Percentiles rank a stretch among this genome's conserved stretches.
Conservation (phyloP, 2,329 filamentous ascomycete species). For the Ceratocystis harringtonii region DNA sequence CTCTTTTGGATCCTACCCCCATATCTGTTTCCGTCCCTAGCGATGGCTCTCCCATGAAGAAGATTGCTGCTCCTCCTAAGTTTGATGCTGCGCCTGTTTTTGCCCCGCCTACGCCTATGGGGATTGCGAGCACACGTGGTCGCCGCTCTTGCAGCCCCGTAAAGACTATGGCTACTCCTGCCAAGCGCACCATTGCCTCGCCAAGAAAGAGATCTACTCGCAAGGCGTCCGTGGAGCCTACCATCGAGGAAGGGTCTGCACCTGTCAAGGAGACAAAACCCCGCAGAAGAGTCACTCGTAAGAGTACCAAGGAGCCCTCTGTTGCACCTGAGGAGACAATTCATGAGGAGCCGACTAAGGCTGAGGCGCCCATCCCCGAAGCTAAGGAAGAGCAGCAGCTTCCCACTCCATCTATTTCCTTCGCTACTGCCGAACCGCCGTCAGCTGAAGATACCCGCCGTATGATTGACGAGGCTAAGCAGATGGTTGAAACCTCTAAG, state of each 20-base stretch:
- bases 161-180: slow-evolving; percentile 36
- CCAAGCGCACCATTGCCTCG: slow-evolving; percentile 30
- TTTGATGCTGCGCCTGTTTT: slow-evolving; percentile 42
- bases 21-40: slow-evolving; percentile 44
- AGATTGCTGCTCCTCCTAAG: slow-evolving; percentile 66
- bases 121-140: slow-evolving; percentile 32
- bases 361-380: slow-evolving; percentile 44
- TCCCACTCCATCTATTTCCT: slow-evolving; percentile 22
- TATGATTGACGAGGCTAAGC: slow-evolving; percentile 74
- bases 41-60: slow-evolving; percentile 54
- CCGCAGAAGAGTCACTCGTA: slow-evolving; percentile 14
- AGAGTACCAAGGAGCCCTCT: slow-evolving; percentile 26
- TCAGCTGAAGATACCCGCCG: slow-evolving; percentile 62
- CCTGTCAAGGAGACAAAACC: slow-evolving; percentile 12
- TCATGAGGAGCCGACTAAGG: slow-evolving; percentile 50
- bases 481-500: slow-evolving; percentile 64
- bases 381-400: slow-evolving; percentile 14
- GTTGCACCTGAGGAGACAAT: slow-evolving; percentile 25
- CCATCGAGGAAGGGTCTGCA: slow-evolving; percentile 1
- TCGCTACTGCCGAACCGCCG: slow-evolving; percentile 46
- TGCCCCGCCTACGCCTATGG: slow-evolving; percentile 35
- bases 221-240: slow-evolving; percentile 16
- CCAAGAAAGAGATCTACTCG: slow-evolving; percentile 14
- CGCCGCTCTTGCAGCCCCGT: slow-evolving; percentile 43
- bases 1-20: slow-evolving; percentile 76